Percentiles rank a stretch among this genome's conserved stretches.
Evolutionary conservation across 2,329 filamentous ascomycete genomes (phyloP).

Genomic region (Colletotrichum viniferum): DNA sequence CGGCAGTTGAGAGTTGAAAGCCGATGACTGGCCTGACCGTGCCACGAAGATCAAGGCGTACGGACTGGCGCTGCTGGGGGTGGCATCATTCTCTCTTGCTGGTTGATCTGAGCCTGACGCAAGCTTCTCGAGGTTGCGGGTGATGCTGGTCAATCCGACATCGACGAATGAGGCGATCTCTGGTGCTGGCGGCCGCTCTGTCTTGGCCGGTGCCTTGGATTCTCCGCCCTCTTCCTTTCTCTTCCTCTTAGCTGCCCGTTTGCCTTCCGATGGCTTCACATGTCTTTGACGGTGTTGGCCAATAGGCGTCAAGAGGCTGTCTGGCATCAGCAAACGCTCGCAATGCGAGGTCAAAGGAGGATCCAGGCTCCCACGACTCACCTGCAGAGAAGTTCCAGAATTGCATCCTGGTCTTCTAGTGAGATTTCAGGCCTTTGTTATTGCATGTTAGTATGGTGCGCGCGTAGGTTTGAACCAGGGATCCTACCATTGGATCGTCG

Average conservation of each 20-base stretch:
- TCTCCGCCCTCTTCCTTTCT: conserved; percentile 37
- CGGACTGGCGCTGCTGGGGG: not conserved
- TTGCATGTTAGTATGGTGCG: not conserved
- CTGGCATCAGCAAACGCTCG: not conserved
- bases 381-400: conserved; percentile 71
- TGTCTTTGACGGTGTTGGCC: conserved; percentile 64
- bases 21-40: conserved; percentile 59
- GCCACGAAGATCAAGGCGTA: conserved; percentile 64
- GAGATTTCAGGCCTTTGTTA: conserved; percentile 64
- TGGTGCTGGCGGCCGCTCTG: conserved; percentile 44
- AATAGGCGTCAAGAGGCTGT: conserved; percentile 66
- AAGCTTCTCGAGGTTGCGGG: conserved; percentile 50
- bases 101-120: conserved; percentile 37
- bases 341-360: not conserved
- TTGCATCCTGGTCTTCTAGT: conserved; percentile 63
- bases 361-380: conserved; percentile 35
- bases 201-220: conserved; percentile 18
- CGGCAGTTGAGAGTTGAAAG: conserved; percentile 65
- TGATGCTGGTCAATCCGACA: conserved; percentile 69
- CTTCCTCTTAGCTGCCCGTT: conserved; percentile 59
- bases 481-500: conserved; percentile 61
- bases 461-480: not conserved
- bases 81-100: conserved; percentile 23
- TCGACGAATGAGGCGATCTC: conserved; percentile 63
- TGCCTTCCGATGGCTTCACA: conserved; percentile 64